A percentile compares a stretch with the other conserved stretches of the same genome.
Evolutionary conservation across 352 stramenopile species (phyloP).

Genomic region (Ophiocytium majus): DNA sequence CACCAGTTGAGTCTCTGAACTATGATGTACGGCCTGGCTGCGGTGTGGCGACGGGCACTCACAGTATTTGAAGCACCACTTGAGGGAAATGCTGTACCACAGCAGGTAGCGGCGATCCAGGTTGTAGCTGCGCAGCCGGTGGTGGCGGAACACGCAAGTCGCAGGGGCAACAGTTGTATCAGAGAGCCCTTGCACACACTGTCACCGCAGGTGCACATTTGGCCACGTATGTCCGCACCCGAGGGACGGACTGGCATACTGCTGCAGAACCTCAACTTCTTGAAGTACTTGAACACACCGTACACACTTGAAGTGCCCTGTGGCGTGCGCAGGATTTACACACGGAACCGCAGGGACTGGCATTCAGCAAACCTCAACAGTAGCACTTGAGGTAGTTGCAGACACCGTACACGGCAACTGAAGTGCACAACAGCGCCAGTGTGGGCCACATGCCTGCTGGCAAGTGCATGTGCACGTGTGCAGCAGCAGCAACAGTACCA

Average conservation of each 20-base stretch:
- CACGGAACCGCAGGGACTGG: too few species aligned
- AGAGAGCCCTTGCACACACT: not conserved
- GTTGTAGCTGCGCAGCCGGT: not conserved
- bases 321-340: too few species aligned
- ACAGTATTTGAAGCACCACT: not conserved
- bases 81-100: not conserved
- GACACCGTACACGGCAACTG: too few species aligned
- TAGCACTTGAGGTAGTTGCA: too few species aligned
- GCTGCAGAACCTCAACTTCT: not conserved
- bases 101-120: not conserved
- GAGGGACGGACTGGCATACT: not conserved
- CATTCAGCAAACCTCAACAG: too few species aligned
- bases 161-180: not conserved
- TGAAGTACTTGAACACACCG: not conserved
- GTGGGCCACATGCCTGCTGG: too few species aligned
- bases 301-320: not conserved
- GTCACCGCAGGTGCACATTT: not conserved
- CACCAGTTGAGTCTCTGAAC: too few species aligned
- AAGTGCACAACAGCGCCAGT: too few species aligned
- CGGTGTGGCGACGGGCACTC: too few species aligned
- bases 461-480: too few species aligned
- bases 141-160: too few species aligned
- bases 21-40: too few species aligned
- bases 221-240: not conserved
- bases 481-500: not conserved